Evolutionary conservation across 768 basidiomycete genomes (phyloP).

Genomic region (Auricularia auricula-judae): DNA sequence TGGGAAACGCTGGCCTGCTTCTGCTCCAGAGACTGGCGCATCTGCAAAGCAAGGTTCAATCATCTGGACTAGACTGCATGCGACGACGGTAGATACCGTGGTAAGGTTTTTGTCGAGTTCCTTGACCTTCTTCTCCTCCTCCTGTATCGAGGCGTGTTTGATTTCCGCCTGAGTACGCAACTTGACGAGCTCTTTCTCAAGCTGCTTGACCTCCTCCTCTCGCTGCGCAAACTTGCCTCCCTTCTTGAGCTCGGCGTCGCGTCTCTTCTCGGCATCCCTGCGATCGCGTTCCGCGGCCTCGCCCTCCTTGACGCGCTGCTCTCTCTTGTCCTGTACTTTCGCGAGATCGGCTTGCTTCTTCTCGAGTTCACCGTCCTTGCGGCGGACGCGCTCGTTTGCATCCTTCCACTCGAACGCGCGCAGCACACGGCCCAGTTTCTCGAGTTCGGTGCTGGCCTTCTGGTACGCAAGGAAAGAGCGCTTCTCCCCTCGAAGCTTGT

Average conservation of each 20-base stretch:
- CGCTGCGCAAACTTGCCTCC: slow-evolving; percentile 85
- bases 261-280: slow-evolving; percentile 53
- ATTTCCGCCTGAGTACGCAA: slow-evolving; percentile 79
- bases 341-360: slow-evolving; percentile 39
- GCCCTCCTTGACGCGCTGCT: slow-evolving; percentile 41
- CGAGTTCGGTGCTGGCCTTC: slow-evolving; percentile 79
- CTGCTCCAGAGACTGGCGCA: slow-evolving; percentile 41
- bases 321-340: slow-evolving; percentile 33
- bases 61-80: not conserved
- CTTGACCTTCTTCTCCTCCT: slow-evolving; percentile 57
- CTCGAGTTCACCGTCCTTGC: slow-evolving; percentile 47
- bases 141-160: slow-evolving; percentile 58
- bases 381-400: slow-evolving; percentile 36
- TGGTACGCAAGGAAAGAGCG: slow-evolving; percentile 82
- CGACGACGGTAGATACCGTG: slow-evolving; percentile 35
- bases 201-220: slow-evolving; percentile 64
- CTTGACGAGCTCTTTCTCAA: slow-evolving; percentile 75
- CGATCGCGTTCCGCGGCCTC: slow-evolving; percentile 58
- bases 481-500: slow-evolving; percentile 83
- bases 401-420: slow-evolving; percentile 86
- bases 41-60: slow-evolving; percentile 27
- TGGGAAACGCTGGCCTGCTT: slow-evolving; percentile 51
- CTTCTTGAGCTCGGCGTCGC: slow-evolving; percentile 83
- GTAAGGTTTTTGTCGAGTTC: slow-evolving; percentile 43
- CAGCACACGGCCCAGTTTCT: slow-evolving; percentile 68